A percentile compares a stretch with the other conserved stretches of the same genome.
phyloP scores from a whole-genome alignment of 352 stramenopile genomes.

The Globisporangium canariense region DNA sequence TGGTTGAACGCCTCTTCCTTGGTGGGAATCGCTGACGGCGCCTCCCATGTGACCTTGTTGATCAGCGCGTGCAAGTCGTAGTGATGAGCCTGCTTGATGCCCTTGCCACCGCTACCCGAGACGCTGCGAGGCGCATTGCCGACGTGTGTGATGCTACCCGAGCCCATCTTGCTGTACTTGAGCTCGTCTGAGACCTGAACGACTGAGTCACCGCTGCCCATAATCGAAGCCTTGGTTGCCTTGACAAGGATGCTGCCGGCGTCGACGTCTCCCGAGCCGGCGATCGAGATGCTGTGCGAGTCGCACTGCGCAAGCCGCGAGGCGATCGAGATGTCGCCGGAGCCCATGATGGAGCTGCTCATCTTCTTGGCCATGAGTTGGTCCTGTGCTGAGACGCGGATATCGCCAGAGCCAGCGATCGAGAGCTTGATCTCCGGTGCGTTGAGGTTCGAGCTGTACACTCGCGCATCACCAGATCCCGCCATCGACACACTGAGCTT shows the following conservation, averaged over 20 bases:
- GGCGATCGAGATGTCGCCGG: conserved; percentile 21
- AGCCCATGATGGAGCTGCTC: conserved; percentile 19
- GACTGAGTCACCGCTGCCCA: conserved; percentile 21
- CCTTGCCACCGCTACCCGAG: conserved; percentile 1
- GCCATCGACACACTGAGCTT: conserved; percentile 13
- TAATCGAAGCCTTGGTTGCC: conserved; percentile 8
- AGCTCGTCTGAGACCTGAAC: conserved; percentile 15
- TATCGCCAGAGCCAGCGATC: conserved; percentile 24
- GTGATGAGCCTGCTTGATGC: background rate
- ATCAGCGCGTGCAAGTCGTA: conserved; percentile 1
- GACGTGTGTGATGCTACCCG: conserved; percentile 17
- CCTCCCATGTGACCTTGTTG: conserved; percentile 11
- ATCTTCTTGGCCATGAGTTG: conserved; percentile 16
- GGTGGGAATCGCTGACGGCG: conserved; percentile 7
- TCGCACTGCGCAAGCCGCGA: conserved; percentile 12
- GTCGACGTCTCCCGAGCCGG: conserved; percentile 25
- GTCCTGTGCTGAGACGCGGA: conserved; percentile 19
- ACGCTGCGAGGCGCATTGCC: conserved; percentile 11
- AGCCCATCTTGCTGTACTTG: conserved; percentile 14
- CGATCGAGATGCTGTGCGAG: conserved; percentile 16
- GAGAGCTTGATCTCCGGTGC: conserved; percentile 7
- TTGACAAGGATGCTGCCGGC: conserved; percentile 18
- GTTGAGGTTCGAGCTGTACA: conserved; percentile 5
- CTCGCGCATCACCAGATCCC: conserved; percentile 15
- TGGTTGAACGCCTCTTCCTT: conserved; percentile 15